Evolutionary conservation across 805 yeast genomes (phyloP), one percentile per base, ranked within the genome.

Genomic region (Starmerella vaccinii): DNA sequence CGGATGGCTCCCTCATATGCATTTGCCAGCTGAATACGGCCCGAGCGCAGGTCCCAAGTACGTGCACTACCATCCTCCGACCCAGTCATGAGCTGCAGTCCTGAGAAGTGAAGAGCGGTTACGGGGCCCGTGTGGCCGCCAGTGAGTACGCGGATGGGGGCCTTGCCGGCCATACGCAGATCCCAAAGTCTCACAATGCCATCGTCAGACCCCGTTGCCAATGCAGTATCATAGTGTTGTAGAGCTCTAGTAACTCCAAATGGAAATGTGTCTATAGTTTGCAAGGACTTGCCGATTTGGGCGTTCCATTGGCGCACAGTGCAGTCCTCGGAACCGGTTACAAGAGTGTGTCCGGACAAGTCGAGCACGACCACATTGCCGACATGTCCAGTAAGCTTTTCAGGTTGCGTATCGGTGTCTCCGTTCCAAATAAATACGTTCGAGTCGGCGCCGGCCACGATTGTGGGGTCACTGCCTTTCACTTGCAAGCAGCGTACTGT

Each of bases 261-360:
- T 29, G 27, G 48, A 42, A 79, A 59, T 16, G 83, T 76, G 65
- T 84, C 90, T 39, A 83, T 72, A 0, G 88, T 81, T 60, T 81
- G 86, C 16, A 78, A 54, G 63, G 87, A 80, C 54, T 76, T 75
- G 0, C 88, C 89, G 0, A 79, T 73, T 27, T 65, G 68, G 53
- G 80, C 56, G 65, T 83, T 90, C 90, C 90, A 83, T 61, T 81
- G 86, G 45, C 89, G 72, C 10, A 84, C 73, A 0, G 90, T 83
- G 45, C 76, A 70, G 62, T 83, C 92, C 39, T 76, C 74, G 0
- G 89, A 81, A 0, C 87, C 88, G 46, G 84, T 75, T 2, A 84
- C 78, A 43, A 83, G 47, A 23, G 50, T 72, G 40, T 67, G 65
- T 15, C 74, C 72, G 54, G 73, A 74, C 60, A 76, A 75, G 57